Conservation (phyloP, 2,329 filamentous ascomycete species). For the Fusarium odoratissimum region DNA sequence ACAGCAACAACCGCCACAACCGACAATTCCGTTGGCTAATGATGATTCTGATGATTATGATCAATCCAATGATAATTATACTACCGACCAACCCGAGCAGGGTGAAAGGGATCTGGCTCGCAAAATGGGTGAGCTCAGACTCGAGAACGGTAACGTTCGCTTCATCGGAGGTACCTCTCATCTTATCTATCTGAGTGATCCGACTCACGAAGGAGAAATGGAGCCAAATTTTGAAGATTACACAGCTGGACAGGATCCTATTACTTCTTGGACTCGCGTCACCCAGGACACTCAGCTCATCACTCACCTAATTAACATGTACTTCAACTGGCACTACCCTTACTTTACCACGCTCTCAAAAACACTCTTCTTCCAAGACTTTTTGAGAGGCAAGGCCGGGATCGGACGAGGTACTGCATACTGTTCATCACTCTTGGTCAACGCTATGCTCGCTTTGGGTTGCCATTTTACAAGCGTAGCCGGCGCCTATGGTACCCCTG, state of each 20-base stretch:
- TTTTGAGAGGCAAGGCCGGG: constrained; percentile 74
- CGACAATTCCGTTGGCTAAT: constrained; percentile 49
- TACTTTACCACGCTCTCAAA: constrained; percentile 95
- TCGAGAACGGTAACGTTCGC: constrained; percentile 88
- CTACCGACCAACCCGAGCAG: constrained; percentile 56
- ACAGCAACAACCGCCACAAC: constrained; percentile 55
- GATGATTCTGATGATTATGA: constrained; percentile 57
- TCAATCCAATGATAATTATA: constrained; percentile 54
- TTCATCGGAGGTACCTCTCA: constrained; percentile 97
- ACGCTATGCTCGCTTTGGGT: constrained; percentile 91
- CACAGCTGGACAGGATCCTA: constrained; percentile 71
- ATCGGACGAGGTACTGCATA: constrained; percentile 72
- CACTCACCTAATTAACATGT: constrained; percentile 92
- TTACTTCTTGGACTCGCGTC: constrained; percentile 88
- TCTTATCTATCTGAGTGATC: constrained; percentile 80
- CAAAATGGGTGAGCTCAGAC: constrained; percentile 90
- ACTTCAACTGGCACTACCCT: constrained; percentile 97
- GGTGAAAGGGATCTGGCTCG: constrained; percentile 85
- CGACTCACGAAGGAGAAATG: constrained; percentile 51
- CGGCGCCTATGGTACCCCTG: constrained; percentile 76
- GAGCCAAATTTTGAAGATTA: constrained; percentile 60
- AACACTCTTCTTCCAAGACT: constrained; percentile 87
- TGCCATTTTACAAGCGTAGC: constrained; percentile 89
- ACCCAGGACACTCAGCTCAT: constrained; percentile 83
- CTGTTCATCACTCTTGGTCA: constrained; percentile 90